These are phyloP conservation scores for Xylariaceae sp. DNA, from an alignment of 2,329 filamentous ascomycete species.

Conservation along the genomic window DNA sequence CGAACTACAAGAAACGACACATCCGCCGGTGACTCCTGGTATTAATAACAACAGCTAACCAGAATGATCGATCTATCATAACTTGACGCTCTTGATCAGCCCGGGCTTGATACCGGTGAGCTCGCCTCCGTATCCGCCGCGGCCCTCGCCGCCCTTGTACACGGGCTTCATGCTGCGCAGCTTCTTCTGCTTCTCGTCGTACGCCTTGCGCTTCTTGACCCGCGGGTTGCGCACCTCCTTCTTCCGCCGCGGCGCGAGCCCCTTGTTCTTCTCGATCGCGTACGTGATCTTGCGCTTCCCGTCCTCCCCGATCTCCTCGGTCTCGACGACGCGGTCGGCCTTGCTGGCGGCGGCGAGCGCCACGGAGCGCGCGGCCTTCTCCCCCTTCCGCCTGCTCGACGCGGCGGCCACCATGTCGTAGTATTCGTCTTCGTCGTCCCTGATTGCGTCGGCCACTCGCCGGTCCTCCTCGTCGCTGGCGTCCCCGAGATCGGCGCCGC, in stretches of 20 bases:
- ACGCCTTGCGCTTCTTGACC: conserved; percentile 98
- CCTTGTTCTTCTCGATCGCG: conserved; percentile 97
- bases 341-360: conserved; percentile 65
- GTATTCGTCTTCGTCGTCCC: conserved; percentile 69
- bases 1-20: no score
- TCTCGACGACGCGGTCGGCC: conserved; percentile 63
- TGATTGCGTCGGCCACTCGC: conserved; percentile 52
- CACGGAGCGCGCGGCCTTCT: conserved; percentile 63
- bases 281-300: conserved; percentile 94
- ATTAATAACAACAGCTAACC: no score
- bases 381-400: conserved; percentile 72
- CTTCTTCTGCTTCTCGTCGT: conserved; percentile 97
- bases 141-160: conserved; percentile 83
- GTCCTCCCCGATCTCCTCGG: conserved; percentile 73
- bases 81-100: conserved; percentile 89
- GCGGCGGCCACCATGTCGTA: conserved; percentile 83
- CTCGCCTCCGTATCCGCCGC: conserved; percentile 88
- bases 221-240: conserved; percentile 94
- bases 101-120: conserved; percentile 93
- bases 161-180: conserved; percentile 80
- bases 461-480: conserved; percentile 71
- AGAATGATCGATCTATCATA: no score
- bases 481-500: conserved; percentile 68
- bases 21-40: no score
- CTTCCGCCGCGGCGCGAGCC: conserved; percentile 82